These are phyloP conservation scores for Trypanosoma mega DNA, from an alignment of 208 protist genomes.

Conservation along the genomic window DNA sequence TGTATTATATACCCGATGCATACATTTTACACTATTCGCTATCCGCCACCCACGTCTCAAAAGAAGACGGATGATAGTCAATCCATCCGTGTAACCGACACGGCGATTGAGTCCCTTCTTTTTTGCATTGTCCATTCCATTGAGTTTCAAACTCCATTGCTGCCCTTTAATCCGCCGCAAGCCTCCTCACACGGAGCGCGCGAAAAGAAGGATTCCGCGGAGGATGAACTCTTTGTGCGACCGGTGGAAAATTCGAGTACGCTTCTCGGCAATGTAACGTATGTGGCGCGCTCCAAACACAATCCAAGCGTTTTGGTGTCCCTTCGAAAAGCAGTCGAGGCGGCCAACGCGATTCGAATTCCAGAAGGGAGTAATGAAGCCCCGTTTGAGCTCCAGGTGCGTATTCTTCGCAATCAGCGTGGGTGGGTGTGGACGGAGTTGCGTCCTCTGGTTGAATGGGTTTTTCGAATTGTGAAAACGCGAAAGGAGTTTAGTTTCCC, in stretches of 20 bases:
- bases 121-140: conserved; percentile 72
- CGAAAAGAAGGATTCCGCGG: neutral
- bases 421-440: conserved; percentile 27
- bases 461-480: conserved; percentile 32
- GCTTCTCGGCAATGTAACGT: conserved; percentile 33
- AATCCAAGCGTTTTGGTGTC: conserved; percentile 22
- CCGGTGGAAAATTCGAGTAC: conserved; percentile 25
- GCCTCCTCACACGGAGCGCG: neutral
- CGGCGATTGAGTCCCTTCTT: conserved; percentile 57
- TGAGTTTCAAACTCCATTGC: conserved; percentile 64
- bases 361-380: conserved; percentile 25
- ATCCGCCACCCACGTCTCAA: conserved; percentile 19
- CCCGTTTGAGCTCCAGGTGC: conserved; percentile 30
- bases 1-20: conserved; percentile 17
- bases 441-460: conserved; percentile 31
- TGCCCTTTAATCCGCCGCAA: conserved; percentile 14
- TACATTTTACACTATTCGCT: conserved; percentile 34
- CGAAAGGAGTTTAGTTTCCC: conserved; percentile 25
- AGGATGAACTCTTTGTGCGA: conserved; percentile 21
- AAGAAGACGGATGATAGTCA: conserved; percentile 18
- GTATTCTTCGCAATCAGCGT: conserved; percentile 21
- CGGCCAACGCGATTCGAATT: conserved; percentile 23
- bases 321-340: conserved; percentile 17
- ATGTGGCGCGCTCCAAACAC: conserved; percentile 25
- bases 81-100: conserved; percentile 61